These are phyloP conservation scores for Parathielavia appendiculata DNA, from an alignment of 495 filamentous ascomycete genomes.

Conservation along the genomic window DNA sequence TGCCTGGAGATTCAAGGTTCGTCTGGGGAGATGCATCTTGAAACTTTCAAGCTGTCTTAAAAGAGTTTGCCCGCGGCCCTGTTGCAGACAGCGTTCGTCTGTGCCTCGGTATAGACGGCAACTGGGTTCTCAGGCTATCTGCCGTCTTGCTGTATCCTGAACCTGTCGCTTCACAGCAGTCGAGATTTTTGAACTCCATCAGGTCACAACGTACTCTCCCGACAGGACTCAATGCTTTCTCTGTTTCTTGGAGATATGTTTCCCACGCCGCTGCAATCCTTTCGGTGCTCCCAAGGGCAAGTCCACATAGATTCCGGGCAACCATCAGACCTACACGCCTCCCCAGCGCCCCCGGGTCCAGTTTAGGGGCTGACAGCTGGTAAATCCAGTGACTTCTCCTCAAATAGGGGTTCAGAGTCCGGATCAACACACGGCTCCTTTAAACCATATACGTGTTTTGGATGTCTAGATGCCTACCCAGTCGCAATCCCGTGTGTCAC, in stretches of 20 bases:
- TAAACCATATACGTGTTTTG: slow-evolving; percentile 34
- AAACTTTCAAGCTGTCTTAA: not conserved
- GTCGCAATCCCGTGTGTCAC: slow-evolving; percentile 15
- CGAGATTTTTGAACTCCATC: not conserved
- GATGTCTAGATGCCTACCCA: slow-evolving; percentile 26
- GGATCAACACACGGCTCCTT: slow-evolving; percentile 23
- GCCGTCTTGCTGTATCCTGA: slow-evolving; percentile 5
- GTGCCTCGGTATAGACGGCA: slow-evolving; percentile 11
- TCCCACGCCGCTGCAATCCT: no score
- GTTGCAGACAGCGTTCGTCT: slow-evolving; percentile 16
- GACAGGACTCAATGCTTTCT: not conserved
- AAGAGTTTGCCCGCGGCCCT: not conserved
- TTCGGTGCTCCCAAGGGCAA: not conserved
- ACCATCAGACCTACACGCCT: no score
- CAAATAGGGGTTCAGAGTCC: slow-evolving; percentile 5
- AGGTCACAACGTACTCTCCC: not conserved
- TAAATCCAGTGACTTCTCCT: slow-evolving; percentile 26
- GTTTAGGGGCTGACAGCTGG: slow-evolving; percentile 32
- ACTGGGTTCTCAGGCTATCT: not conserved
- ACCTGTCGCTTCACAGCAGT: not conserved
- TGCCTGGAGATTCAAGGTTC: slow-evolving; percentile 16
- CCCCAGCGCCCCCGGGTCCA: slow-evolving; percentile 5
- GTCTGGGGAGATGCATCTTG: slow-evolving; percentile 18
- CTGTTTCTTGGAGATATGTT: not conserved
- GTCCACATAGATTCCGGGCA: no score